Evolutionary conservation across 1,284 basidiomycete genomes (phyloP).

Genomic region (Naganishia liquefaciens): DNA sequence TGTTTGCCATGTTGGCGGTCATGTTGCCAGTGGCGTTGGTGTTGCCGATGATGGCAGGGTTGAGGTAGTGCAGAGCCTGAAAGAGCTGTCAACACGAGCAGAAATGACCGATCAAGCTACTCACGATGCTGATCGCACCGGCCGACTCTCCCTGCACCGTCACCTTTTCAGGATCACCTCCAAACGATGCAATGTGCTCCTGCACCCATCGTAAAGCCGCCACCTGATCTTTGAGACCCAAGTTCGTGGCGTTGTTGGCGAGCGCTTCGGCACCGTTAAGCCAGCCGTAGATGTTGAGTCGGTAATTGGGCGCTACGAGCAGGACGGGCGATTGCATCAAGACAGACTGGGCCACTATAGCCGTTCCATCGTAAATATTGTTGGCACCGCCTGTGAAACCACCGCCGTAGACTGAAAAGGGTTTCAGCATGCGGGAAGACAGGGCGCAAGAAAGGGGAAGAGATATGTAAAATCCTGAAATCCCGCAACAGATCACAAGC

Average conservation of each 20-base stretch:
- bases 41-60: conserved; percentile 36
- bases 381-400: conserved; percentile 39
- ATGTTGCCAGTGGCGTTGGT: conserved; percentile 12
- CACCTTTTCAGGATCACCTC: conserved; percentile 55
- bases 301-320: conserved; percentile 55
- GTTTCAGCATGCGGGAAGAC: background rate
- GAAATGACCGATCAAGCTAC: background rate
- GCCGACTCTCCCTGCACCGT: conserved; percentile 54
- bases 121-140: conserved; percentile 46
- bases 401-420: conserved; percentile 45
- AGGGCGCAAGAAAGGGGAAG: background rate
- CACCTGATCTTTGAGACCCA: conserved; percentile 55
- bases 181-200: conserved; percentile 55
- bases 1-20: background rate
- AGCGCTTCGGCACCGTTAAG: conserved; percentile 45
- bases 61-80: conserved; percentile 39
- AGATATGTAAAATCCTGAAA: background rate
- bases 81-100: background rate
- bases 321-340: conserved; percentile 48
- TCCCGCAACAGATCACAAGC: too few species aligned
- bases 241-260: conserved; percentile 46
- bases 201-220: conserved; percentile 58
- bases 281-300: conserved; percentile 57
- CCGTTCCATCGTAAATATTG: conserved; percentile 37
- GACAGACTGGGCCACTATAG: conserved; percentile 35